A percentile compares a stretch with the other conserved stretches of the same genome.
Conservation (phyloP, 345 rosid genomes). For the Eucalyptus marginata region DNA sequence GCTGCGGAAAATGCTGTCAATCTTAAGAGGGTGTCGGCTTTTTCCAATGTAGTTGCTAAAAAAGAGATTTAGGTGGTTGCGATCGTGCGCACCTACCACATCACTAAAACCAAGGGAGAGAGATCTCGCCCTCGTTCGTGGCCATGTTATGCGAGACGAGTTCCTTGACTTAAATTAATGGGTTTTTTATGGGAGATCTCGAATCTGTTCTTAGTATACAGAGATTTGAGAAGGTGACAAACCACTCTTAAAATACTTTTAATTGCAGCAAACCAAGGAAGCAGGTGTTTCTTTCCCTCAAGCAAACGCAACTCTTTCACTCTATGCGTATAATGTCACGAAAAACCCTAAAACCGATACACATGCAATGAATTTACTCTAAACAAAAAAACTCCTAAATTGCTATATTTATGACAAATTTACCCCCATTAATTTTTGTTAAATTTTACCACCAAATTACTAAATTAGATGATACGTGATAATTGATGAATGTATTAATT, state of each 20-base stretch:
- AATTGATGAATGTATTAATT: too few species aligned
- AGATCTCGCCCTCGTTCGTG: background rate
- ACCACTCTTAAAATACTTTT: background rate
- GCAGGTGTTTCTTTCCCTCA: background rate
- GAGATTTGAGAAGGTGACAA: background rate
- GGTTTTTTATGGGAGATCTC: background rate
- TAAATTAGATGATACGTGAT: too few species aligned
- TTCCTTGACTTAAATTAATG: background rate
- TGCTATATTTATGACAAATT: too few species aligned
- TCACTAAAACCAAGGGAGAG: background rate
- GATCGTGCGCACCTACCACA: background rate
- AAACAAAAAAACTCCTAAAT: too few species aligned
- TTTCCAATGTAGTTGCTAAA: background rate
- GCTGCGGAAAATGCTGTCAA: background rate
- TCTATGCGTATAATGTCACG: too few species aligned
- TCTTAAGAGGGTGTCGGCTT: background rate
- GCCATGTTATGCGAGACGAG: background rate
- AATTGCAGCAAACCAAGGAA: background rate
- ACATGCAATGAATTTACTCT: too few species aligned
- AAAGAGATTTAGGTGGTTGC: background rate
- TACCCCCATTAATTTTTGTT: rapidly evolving
- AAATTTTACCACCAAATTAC: too few species aligned
- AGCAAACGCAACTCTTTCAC: background rate
- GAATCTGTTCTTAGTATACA: background rate
- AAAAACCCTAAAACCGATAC: too few species aligned